Evolutionary conservation across 2,329 filamentous ascomycete species (phyloP), one percentile per base, ranked within the genome.

Genomic region (Trichophyton mentagrophytes): DNA sequence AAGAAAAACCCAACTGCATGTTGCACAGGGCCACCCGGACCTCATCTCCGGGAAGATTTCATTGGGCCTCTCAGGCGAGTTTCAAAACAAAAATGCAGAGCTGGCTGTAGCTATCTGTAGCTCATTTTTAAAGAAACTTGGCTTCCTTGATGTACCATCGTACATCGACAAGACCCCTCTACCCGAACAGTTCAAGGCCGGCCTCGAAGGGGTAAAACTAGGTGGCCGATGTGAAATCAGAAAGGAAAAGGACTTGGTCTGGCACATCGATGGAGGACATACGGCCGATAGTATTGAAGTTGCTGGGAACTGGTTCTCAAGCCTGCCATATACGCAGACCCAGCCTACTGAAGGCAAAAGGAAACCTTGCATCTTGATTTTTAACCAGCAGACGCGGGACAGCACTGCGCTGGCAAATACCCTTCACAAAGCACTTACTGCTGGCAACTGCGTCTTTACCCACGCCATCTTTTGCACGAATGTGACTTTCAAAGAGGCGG

Each of bases 371-470:
- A 78, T 87, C 61, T 76, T 97, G 53, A 80, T 97, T 56, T 97
- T 97, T 79, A 96, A 96, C 73, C 92, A 96, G 73, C 90, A 96
- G 69, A 90, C 89, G 8, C 83, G 90, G 36, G 85, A 96, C 68
- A 88, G 88, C 3, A 75, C 77, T 3, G 77, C 81, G 15, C 79
- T 95, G 1, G 81, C 92, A 1, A 75, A 74, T 36, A 80, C 79
- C 0, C 76, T 96, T 1, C 78, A 90, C 61, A 70, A 77, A 8
- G 83, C 82, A 1, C 75, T 88, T 59, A 57, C 72, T 62, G 67
- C 73, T 46, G 67, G 67, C 55, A 72, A 71, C 42, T 62, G 61
- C 42, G 73, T 79, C 0, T 95, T 96, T 70, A 81, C 82, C 1
- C 81, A 88, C 63, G 90, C 85, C 9, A 77, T 95, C 5, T 95